phyloP scores from a whole-genome alignment of 1,139 yeast species.

The Hansenula lynferdii region DNA sequence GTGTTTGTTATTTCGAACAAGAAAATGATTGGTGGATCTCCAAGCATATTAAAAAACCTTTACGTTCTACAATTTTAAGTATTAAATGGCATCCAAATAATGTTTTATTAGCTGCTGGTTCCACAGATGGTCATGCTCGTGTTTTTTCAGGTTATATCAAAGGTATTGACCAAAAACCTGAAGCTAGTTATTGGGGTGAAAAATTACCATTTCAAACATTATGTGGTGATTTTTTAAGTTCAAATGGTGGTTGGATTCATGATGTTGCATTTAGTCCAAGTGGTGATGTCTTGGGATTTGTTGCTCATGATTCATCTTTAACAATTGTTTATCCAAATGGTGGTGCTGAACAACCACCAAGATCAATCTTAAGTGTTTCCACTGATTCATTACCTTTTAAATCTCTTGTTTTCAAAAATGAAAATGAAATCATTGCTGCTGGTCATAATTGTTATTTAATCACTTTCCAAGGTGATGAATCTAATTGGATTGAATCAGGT shows the following conservation, averaged over 20 bases:
- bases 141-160: constrained; percentile 93
- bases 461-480: constrained; percentile 70
- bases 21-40: constrained; percentile 99
- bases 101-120: constrained; percentile 84
- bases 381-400: constrained; percentile 84
- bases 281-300: constrained; percentile 77
- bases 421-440: constrained; percentile 70
- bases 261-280: constrained; percentile 83
- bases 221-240: constrained; percentile 76
- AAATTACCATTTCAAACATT: constrained; percentile 93
- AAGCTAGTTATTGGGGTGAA: constrained; percentile 86
- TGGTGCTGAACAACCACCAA: constrained; percentile 59
- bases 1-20: constrained; percentile 92
- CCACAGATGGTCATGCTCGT: constrained; percentile 92
- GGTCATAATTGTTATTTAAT: constrained; percentile 94
- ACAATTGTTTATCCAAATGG: constrained; percentile 65
- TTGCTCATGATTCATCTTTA: constrained; percentile 71
- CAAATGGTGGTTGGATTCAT: constrained; percentile 89
- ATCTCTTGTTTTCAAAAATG: constrained; percentile 63
- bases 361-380: constrained; percentile 40
- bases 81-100: constrained; percentile 95
- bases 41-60: constrained; percentile 91
- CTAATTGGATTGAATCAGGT: constrained; percentile 28
- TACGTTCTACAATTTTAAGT: constrained; percentile 79
- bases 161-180: constrained; percentile 83